These are phyloP conservation scores for Sugiyamaella marilandica DNA, from an alignment of 805 yeast genomes.

Conservation along the genomic window DNA sequence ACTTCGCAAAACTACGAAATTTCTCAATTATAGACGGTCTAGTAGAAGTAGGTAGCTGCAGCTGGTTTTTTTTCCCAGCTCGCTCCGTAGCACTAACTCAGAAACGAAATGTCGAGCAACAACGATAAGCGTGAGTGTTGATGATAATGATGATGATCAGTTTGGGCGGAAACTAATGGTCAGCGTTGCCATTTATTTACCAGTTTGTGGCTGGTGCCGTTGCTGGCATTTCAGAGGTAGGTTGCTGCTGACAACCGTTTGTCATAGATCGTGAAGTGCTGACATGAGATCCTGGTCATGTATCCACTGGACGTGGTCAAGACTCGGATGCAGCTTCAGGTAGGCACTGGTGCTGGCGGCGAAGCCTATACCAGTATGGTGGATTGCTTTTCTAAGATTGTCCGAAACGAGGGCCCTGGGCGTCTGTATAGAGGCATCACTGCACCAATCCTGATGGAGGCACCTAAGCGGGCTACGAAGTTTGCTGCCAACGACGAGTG, in stretches of 20 bases:
- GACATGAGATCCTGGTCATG: slow-evolving; percentile 66
- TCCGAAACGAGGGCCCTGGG: slow-evolving; percentile 77
- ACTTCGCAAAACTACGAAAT: no score
- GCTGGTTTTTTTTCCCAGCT: no score
- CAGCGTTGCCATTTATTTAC: slow-evolving; percentile 78
- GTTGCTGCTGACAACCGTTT: neutral
- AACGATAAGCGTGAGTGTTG: slow-evolving; percentile 5
- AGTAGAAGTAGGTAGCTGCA: no score
- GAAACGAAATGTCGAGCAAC: slow-evolving; percentile 1
- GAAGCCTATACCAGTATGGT: slow-evolving; percentile 78
- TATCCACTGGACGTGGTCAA: slow-evolving; percentile 96
- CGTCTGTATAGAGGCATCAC: slow-evolving; percentile 88
- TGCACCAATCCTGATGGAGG: slow-evolving; percentile 98
- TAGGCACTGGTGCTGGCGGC: slow-evolving; percentile 39
- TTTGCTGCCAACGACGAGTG: slow-evolving; percentile 98
- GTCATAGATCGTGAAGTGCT: no score
- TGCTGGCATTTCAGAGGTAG: slow-evolving; percentile 88
- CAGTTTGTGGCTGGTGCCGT: slow-evolving; percentile 90
- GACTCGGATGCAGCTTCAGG: slow-evolving; percentile 90
- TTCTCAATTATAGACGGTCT: no score
- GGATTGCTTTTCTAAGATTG: slow-evolving; percentile 77
- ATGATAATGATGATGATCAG: no score
- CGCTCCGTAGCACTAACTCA: neutral
- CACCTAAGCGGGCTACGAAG: slow-evolving; percentile 98
- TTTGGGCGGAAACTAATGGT: neutral